Evolutionary conservation across 495 filamentous ascomycete species (phyloP).

Genomic region (Echria macrotheca): DNA sequence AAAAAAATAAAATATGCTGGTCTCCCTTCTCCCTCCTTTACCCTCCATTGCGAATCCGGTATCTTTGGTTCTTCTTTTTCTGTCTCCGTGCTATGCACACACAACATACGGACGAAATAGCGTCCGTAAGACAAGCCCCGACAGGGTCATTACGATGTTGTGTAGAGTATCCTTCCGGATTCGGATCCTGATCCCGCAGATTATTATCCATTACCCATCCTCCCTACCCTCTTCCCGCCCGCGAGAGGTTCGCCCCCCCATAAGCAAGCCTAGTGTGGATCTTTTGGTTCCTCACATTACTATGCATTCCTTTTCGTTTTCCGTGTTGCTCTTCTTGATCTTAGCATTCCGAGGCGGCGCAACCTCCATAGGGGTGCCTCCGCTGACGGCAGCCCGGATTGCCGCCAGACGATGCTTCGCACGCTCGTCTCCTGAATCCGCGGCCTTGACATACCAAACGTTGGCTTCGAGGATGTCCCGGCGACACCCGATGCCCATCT

Average conservation of each 20-base stretch:
- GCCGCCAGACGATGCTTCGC: slow-evolving; percentile 80
- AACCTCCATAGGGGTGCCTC: slow-evolving; percentile 53
- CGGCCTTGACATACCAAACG: slow-evolving; percentile 96
- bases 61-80: no score
- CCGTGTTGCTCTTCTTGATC: slow-evolving; percentile 42
- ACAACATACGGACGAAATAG: no score
- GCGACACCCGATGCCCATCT: slow-evolving; percentile 95
- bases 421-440: slow-evolving; percentile 84
- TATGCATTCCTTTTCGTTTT: slow-evolving; percentile 52
- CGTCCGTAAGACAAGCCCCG: no score
- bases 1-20: no score
- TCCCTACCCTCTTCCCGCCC: no score
- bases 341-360: slow-evolving; percentile 43
- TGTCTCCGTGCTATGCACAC: no score
- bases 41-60: no score
- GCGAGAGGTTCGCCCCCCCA: no score
- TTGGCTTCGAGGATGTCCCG: slow-evolving; percentile 92
- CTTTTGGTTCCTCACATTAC: slow-evolving; percentile 55
- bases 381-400: slow-evolving; percentile 79
- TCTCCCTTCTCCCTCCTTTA: no score
- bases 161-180: neutral
- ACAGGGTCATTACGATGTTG: no score
- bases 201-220: slow-evolving; percentile 9
- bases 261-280: no score
- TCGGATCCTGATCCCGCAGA: slow-evolving; percentile 4